Conservation (phyloP, 1,284 basidiomycete genomes). For the Apiotrichum gracile region DNA sequence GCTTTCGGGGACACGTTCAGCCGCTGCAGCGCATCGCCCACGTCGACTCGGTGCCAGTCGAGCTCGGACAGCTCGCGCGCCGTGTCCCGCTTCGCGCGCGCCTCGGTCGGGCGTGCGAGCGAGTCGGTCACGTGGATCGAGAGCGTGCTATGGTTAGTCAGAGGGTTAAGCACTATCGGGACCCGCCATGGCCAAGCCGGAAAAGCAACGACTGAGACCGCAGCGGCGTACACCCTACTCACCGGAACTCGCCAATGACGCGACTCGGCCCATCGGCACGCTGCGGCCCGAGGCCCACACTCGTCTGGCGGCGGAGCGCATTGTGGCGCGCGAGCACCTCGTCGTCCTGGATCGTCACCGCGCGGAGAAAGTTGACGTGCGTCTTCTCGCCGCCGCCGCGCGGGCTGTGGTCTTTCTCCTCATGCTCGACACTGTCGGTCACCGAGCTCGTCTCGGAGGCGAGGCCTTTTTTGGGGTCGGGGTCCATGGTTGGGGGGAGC, state of each 20-base stretch:
- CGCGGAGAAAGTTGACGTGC: conserved; percentile 11
- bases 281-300: conserved; percentile 16
- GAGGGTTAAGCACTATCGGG: too few relatives aligned
- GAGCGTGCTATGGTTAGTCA: conserved; percentile 26
- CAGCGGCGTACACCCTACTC: not conserved
- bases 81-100: conserved; percentile 14
- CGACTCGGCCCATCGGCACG: conserved; percentile 24
- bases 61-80: conserved; percentile 43
- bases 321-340: conserved; percentile 12
- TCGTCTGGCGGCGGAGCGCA: conserved; percentile 24
- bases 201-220: not conserved
- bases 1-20: conserved; percentile 51
- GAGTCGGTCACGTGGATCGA: conserved; percentile 43
- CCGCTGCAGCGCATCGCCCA: conserved; percentile 52
- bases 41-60: conserved; percentile 55
- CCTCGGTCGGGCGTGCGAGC: conserved; percentile 14
- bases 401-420: not conserved
- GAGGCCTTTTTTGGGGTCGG: too few relatives aligned
- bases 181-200: too few relatives aligned
- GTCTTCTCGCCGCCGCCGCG: not conserved
- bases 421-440: conserved; percentile 6
- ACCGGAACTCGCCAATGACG: conserved; percentile 40
- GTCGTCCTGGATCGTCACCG: conserved; percentile 23
- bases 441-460: too few relatives aligned
- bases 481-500: too few relatives aligned